These are phyloP conservation scores for Neurospora intermedia DNA, from an alignment of 495 filamentous ascomycete species.

Conservation along the genomic window DNA sequence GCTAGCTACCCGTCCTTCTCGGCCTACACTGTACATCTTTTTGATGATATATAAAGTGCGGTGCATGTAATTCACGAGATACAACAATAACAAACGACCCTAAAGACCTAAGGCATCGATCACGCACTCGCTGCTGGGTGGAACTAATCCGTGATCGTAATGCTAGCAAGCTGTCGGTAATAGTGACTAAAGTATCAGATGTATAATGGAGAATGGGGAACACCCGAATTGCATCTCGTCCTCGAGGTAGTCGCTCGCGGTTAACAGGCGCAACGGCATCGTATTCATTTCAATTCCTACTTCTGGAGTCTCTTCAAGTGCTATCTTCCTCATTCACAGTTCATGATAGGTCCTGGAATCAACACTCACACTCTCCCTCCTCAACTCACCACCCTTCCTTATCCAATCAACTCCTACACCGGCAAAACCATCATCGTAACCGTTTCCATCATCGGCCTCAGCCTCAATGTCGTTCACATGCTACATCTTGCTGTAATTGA, in stretches of 20 bases:
- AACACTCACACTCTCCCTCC: neutral
- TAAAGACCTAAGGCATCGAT: neutral
- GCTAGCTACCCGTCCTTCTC: neutral
- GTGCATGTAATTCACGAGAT: neutral
- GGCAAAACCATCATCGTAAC: slow-evolving; percentile 42
- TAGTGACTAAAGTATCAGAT: neutral
- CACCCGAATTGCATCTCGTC: neutral
- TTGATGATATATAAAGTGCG: neutral
- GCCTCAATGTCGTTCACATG: slow-evolving; percentile 21
- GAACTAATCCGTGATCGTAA: no score
- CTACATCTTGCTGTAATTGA: neutral
- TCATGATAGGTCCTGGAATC: neutral
- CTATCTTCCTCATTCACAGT: neutral
- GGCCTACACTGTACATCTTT: neutral
- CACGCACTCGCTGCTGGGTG: neutral
- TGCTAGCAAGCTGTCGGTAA: neutral
- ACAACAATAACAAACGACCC: neutral
- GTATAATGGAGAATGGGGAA: neutral
- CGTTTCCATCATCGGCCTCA: slow-evolving; percentile 42
- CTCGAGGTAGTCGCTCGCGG: neutral
- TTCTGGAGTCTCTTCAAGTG: neutral
- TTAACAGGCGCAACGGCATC: neutral
- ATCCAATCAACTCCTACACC: slow-evolving; percentile 1
- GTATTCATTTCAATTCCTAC: neutral
- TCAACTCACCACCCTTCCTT: neutral